Percentiles rank a stretch among this genome's conserved stretches.
phyloP scores from a whole-genome alignment of 306 rosid species.

The Cajanus cajan region DNA sequence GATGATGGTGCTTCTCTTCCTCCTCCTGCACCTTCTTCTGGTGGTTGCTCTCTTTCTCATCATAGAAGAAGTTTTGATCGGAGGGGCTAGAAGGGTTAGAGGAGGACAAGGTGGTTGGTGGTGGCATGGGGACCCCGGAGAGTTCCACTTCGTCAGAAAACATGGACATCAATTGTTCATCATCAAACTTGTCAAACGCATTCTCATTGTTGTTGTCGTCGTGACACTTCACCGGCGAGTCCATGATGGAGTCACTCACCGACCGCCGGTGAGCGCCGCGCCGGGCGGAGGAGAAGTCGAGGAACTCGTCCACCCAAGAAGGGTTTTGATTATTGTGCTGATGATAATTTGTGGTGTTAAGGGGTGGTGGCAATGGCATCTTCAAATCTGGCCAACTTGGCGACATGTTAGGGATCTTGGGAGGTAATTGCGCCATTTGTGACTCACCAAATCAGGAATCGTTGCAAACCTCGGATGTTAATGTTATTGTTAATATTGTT shows the following conservation, averaged over 20 bases:
- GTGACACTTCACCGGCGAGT: conserved; percentile 50
- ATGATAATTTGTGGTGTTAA: neutral
- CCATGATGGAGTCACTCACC: conserved; percentile 73
- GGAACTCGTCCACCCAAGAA: conserved; percentile 94
- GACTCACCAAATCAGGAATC: neutral
- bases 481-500: neutral
- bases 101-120: conserved; percentile 53
- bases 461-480: neutral
- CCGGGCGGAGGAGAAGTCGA: conserved; percentile 77
- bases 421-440: conserved; percentile 91
- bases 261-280: conserved; percentile 88
- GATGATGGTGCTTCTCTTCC: neutral
- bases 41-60: conserved; percentile 42
- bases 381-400: conserved; percentile 71
- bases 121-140: conserved; percentile 35
- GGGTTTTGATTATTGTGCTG: conserved; percentile 52
- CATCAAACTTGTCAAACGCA: conserved; percentile 80
- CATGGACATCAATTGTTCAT: conserved; percentile 93
- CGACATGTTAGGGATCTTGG: conserved; percentile 77
- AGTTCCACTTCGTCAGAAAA: conserved; percentile 58
- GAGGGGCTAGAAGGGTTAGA: conserved; percentile 85
- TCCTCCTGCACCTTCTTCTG: neutral
- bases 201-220: neutral
- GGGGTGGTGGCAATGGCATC: conserved; percentile 18
- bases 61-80: conserved; percentile 71